Conservation (phyloP, 345 rosid genomes). For the Populus nigra region DNA sequence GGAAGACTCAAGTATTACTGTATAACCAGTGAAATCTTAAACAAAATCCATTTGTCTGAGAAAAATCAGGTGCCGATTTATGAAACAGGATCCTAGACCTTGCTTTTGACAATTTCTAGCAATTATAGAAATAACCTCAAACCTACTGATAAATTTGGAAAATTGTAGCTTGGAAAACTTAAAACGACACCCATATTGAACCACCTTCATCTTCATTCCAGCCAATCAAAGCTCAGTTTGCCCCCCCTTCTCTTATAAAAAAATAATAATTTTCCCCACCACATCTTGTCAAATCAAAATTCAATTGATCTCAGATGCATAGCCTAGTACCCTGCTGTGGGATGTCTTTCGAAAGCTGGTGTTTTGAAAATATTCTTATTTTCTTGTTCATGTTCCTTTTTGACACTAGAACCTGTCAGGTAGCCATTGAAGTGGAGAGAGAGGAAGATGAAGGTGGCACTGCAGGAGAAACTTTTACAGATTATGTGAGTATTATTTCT, state of each 20-base stretch:
- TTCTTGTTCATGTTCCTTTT: conserved; percentile 13
- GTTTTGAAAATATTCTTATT: neutral
- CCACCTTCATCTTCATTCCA: neutral
- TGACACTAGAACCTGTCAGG: conserved; percentile 44
- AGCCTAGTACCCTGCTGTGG: neutral
- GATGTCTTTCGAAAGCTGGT: neutral
- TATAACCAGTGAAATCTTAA: neutral
- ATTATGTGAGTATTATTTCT: conserved; percentile 63
- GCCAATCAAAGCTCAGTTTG: neutral
- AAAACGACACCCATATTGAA: neutral
- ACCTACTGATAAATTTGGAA: neutral
- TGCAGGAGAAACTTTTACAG: conserved; percentile 90
- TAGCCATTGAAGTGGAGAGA: conserved; percentile 93
- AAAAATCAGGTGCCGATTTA: neutral
- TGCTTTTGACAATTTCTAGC: neutral
- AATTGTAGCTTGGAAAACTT: neutral
- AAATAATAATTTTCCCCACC: neutral
- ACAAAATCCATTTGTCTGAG: neutral
- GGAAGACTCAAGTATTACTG: neutral
- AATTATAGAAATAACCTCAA: neutral
- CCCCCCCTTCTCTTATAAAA: no score
- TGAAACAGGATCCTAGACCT: neutral
- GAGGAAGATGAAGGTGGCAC: conserved; percentile 99
- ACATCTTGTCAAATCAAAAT: neutral
- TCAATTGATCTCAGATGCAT: neutral